phyloP scores from a whole-genome alignment of 2,329 filamentous ascomycete species.

The Juglanconis oblonga region DNA sequence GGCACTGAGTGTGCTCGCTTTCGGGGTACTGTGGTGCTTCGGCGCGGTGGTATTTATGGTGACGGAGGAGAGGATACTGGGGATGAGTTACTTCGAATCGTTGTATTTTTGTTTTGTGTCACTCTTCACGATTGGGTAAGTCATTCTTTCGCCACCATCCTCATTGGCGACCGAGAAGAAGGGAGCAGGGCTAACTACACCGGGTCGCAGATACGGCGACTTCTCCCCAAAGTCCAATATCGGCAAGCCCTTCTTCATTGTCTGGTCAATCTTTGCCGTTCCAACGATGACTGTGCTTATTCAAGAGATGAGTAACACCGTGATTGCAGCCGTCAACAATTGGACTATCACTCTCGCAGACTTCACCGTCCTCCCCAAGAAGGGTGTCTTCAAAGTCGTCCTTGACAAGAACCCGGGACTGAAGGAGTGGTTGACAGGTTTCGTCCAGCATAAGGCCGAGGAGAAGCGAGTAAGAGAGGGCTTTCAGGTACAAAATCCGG shows the following conservation, averaged over 20 bases:
- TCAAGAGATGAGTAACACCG: conserved; percentile 77
- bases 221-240: conserved; percentile 70
- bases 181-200: neutral
- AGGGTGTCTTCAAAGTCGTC: conserved; percentile 20
- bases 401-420: neutral
- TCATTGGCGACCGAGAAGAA: neutral
- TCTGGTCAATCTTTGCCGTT: conserved; percentile 82
- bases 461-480: neutral
- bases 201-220: conserved; percentile 54
- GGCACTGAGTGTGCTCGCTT: conserved; percentile 62
- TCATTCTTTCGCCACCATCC: neutral
- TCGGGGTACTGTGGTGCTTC: conserved; percentile 73
- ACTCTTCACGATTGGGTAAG: conserved; percentile 79
- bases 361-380: conserved; percentile 55
- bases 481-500: neutral
- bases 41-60: conserved; percentile 71
- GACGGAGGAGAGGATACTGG: conserved; percentile 51
- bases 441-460: neutral
- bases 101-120: conserved; percentile 86
- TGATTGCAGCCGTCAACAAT: conserved; percentile 62
- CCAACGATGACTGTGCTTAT: conserved; percentile 87
- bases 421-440: neutral
- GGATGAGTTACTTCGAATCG: conserved; percentile 73
- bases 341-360: conserved; percentile 54
- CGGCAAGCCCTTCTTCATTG: conserved; percentile 81